These are phyloP conservation scores for Danielia reshetovae DNA, from an alignment of 805 yeast species.

Conservation along the genomic window DNA sequence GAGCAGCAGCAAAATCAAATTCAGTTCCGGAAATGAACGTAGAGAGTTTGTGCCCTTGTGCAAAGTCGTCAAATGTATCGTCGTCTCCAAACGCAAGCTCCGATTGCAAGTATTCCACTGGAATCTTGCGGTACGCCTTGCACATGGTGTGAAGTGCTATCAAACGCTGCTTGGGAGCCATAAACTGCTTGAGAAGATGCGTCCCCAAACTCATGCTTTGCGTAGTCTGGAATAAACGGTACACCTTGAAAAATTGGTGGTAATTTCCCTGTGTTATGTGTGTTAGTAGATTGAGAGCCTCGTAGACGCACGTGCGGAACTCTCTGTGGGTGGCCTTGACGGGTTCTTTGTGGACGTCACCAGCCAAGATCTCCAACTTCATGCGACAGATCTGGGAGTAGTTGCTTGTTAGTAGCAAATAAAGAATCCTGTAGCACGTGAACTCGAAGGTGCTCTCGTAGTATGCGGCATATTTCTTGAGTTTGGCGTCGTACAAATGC, in stretches of 20 bases:
- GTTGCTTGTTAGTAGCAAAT: slow-evolving; percentile 71
- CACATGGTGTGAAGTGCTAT: slow-evolving; percentile 14
- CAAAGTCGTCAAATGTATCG: slow-evolving; percentile 1
- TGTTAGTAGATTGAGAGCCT: slow-evolving; percentile 10
- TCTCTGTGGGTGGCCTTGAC: slow-evolving; percentile 2
- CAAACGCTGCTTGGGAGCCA: slow-evolving; percentile 15
- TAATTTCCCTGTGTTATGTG: slow-evolving; percentile 9
- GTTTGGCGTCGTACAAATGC: slow-evolving; percentile 47
- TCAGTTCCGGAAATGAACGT: slow-evolving; percentile 19
- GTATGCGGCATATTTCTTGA: slow-evolving; percentile 18
- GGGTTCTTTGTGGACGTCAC: neutral
- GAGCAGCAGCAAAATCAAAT: slow-evolving; percentile 30
- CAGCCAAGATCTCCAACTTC: slow-evolving; percentile 7
- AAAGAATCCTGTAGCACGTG: slow-evolving; percentile 66
- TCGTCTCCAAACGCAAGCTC: slow-evolving; percentile 7
- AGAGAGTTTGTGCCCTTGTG: slow-evolving; percentile 30
- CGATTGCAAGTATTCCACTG: slow-evolving; percentile 3
- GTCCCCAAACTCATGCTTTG: slow-evolving; percentile 9
- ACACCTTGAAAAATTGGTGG: slow-evolving; percentile 35
- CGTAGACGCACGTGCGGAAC: slow-evolving; percentile 7
- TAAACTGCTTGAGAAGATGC: slow-evolving; percentile 11
- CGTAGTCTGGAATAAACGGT: slow-evolving; percentile 5
- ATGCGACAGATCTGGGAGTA: slow-evolving; percentile 49
- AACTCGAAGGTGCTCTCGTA: slow-evolving; percentile 46
- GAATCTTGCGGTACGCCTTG: slow-evolving; percentile 15